These are phyloP conservation scores for Phylloporus scabripes DNA, from an alignment of 768 basidiomycete species.

Conservation along the genomic window DNA sequence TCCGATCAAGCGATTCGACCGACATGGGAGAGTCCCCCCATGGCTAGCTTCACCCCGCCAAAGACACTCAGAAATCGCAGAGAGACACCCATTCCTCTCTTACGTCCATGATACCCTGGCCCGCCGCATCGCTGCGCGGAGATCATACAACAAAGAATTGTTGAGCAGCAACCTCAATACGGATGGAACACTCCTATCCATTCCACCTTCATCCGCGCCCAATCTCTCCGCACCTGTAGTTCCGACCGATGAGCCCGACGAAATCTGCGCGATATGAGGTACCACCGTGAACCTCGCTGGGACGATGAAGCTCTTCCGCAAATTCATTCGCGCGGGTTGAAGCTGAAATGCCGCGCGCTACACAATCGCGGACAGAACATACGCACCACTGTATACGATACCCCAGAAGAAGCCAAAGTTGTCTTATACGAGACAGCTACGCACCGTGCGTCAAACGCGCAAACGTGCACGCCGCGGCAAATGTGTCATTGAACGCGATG, in stretches of 20 bases:
- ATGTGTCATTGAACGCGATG: too few species aligned
- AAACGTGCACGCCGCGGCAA: too few species aligned
- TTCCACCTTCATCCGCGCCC: conserved; percentile 52
- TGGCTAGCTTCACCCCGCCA: conserved; percentile 21
- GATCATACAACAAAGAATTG: conserved; percentile 18
- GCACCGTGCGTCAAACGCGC: conserved; percentile 83
- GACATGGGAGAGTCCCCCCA: too few species aligned
- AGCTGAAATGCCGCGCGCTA: conserved; percentile 76
- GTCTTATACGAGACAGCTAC: conserved; percentile 78
- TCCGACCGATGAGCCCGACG: conserved; percentile 70
- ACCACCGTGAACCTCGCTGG: conserved; percentile 91
- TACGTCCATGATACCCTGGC: conserved; percentile 33
- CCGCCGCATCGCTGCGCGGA: conserved; percentile 13
- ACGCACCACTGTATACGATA: conserved; percentile 42
- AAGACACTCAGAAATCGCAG: conserved; percentile 44
- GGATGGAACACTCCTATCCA: conserved; percentile 52
- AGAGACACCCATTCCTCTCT: conserved; percentile 28
- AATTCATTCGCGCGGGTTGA: conserved; percentile 90
- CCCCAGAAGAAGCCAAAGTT: conserved; percentile 64
- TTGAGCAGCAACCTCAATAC: conserved; percentile 42
- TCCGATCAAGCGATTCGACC: too few species aligned
- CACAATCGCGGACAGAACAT: conserved; percentile 63
- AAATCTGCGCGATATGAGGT: conserved; percentile 94
- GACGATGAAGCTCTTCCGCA: conserved; percentile 85
- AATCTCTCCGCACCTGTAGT: conserved; percentile 56